Evolutionary conservation across 495 filamentous ascomycete genomes (phyloP), one percentile per base, ranked within the genome.

Genomic region (Tuber melanosporum): DNA sequence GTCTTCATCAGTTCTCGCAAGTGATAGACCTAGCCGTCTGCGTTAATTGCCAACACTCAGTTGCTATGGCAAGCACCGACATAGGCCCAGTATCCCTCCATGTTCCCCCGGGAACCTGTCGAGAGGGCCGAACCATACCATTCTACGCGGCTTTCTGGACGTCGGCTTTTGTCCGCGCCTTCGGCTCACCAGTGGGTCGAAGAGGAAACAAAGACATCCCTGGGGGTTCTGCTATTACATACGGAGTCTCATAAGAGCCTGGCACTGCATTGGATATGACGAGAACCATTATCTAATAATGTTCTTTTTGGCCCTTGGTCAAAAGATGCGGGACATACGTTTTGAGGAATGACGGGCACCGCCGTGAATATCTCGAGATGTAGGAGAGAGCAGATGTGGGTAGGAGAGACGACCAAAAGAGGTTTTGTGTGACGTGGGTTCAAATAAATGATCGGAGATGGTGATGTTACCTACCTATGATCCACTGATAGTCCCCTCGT

Each of bases 181-280:
- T 81, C 79, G 76, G 47, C 45, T 73, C 62, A 71, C 75, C 71
- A 78, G 76, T 73, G 74, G 70, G 71, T 76, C 71, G 77, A 74
- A 77, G 81, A 77, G 78, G 66, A 83, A 83, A 77, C 80, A 83
- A 83, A 83, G 72, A 74, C 80, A 44, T 75, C 73, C 79, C 76
- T 72, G 81, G 73, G 76, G 77, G 78, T 83, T 83, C 82, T 83
- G 82, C 81, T 62, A 79, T 73, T 75, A 83, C 82, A 83, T 47
- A 83, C 82, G 76, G 82, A 83, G 81, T 74, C 72, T 81, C 74
- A 43, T 47, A 71, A 77, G 75, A 81, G 74, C 39, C 49, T 76
- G 70, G 39, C 44, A 73, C 49, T 73, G 72, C 20, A 47, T 32
- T 69, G 41, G 79, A 71, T 44, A 71, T n/a, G 57, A 42, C 32